Conservation (phyloP, 2,329 filamentous ascomycete species). For the Trichophyton simii region DNA sequence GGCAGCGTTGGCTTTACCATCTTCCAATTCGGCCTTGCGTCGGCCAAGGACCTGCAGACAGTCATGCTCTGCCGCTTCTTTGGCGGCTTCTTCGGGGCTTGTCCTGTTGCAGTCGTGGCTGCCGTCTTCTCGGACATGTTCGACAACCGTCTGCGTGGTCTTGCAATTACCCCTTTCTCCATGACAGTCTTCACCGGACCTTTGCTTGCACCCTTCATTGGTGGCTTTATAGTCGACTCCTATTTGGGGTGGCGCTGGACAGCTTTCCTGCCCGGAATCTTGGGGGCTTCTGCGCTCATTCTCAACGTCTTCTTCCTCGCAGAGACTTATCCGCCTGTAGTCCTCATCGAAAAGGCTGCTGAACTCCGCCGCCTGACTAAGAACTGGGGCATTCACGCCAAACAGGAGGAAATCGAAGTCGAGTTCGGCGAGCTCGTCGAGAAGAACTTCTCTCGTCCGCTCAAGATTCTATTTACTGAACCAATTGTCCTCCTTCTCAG, state of each 20-base stretch:
- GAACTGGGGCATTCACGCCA: conserved; percentile 52
- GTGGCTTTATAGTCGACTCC: conserved; percentile 42
- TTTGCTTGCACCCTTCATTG: conserved; percentile 42
- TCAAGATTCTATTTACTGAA: conserved; percentile 33
- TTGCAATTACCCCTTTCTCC: conserved; percentile 39
- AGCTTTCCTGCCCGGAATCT: conserved; percentile 42
- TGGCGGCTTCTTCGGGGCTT: conserved; percentile 42
- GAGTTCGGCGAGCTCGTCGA: conserved; percentile 38
- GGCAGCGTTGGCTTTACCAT: conserved; percentile 41
- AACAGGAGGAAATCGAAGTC: conserved; percentile 43
- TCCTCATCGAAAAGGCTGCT: conserved; percentile 44
- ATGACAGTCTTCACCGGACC: conserved; percentile 43
- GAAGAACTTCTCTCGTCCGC: conserved; percentile 41
- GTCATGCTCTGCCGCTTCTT: conserved; percentile 43
- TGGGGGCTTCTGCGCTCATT: conserved; percentile 41
- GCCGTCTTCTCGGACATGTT: conserved; percentile 48
- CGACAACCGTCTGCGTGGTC: conserved; percentile 34
- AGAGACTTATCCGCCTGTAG: conserved; percentile 47
- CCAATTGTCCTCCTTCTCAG: conserved; percentile 33
- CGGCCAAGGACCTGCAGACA: conserved; percentile 42
- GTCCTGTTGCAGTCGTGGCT: conserved; percentile 41
- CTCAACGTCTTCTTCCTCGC: conserved; percentile 42
- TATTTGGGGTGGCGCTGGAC: conserved; percentile 45
- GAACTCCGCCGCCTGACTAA: conserved; percentile 43
- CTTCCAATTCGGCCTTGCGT: conserved; percentile 39